These are phyloP conservation scores for Raffaelea arxii DNA, from an alignment of 2,329 filamentous ascomycete species.

Conservation along the genomic window DNA sequence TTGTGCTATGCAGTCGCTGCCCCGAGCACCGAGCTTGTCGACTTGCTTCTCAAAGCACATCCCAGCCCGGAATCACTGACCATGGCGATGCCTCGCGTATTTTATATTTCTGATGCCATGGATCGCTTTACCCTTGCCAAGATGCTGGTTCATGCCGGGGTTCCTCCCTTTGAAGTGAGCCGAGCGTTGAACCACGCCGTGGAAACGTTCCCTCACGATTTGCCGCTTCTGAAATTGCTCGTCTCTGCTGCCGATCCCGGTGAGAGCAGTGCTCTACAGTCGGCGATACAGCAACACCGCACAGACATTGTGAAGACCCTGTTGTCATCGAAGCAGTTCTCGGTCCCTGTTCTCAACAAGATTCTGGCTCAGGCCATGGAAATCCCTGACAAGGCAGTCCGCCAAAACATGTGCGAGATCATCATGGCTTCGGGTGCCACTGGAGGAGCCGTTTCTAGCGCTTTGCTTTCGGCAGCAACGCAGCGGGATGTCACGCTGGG, in stretches of 20 bases:
- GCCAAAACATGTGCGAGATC: constrained; percentile 33
- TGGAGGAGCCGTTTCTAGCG: constrained; percentile 34
- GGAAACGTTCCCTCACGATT: constrained; percentile 34
- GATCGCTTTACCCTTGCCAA: constrained; percentile 41
- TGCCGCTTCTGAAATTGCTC: constrained; percentile 36
- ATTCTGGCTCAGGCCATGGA: constrained; percentile 34
- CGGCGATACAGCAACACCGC: constrained; percentile 35
- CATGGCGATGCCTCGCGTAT: constrained; percentile 39
- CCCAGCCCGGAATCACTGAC: constrained; percentile 35
- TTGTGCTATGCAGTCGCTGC: constrained; percentile 40
- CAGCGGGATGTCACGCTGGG: constrained; percentile 44
- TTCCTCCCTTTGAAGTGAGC: constrained; percentile 36
- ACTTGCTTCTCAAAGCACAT: constrained; percentile 33
- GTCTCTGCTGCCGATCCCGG: constrained; percentile 36
- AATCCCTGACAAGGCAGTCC: constrained; percentile 26
- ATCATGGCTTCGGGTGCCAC: constrained; percentile 37
- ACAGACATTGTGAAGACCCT: constrained; percentile 37
- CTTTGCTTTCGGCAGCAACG: constrained; percentile 39
- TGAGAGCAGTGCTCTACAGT: constrained; percentile 37
- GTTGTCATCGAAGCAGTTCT: constrained; percentile 26
- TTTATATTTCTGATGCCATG: constrained; percentile 40
- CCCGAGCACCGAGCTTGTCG: constrained; percentile 33
- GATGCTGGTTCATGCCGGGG: constrained; percentile 39
- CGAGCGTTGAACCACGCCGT: constrained; percentile 43
- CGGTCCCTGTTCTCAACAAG: constrained; percentile 27